Percentiles rank a stretch among this genome's conserved stretches.
Evolutionary conservation across 768 basidiomycete species (phyloP).

Genomic region (Tylopilus rubrobrunneus): DNA sequence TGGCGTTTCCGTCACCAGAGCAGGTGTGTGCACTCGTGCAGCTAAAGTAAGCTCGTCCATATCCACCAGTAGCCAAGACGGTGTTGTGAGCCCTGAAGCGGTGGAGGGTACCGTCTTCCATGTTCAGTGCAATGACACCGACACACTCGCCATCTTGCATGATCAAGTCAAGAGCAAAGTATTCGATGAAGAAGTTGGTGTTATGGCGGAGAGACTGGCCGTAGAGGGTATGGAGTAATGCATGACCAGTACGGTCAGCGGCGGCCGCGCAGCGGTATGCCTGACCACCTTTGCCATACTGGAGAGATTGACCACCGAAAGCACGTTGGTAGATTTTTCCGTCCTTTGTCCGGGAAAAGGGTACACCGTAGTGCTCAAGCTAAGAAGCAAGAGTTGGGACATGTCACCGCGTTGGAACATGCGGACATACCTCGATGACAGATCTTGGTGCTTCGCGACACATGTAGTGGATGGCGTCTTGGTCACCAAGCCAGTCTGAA

Average conservation of each 20-base stretch:
- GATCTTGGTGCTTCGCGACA: conserved; percentile 93
- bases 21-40: conserved; percentile 99
- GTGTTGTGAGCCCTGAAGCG: conserved; percentile 99
- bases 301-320: conserved; percentile 95
- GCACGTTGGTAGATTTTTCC: conserved; percentile 99
- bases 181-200: conserved; percentile 99
- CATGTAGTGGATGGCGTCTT: conserved; percentile 99
- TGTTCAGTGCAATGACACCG: conserved; percentile 97
- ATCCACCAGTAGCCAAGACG: conserved; percentile 96
- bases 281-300: conserved; percentile 97
- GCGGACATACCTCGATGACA: conserved; percentile 73
- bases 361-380: conserved; percentile 98
- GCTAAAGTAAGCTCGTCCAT: conserved; percentile 96
- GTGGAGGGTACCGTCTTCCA: conserved; percentile 99
- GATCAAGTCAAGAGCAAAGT: conserved; percentile 97
- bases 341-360: conserved; percentile 97
- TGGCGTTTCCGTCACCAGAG: conserved; percentile 97
- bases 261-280: conserved; percentile 99
- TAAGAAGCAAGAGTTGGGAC: conserved; percentile 29
- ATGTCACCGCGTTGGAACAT: neutral
- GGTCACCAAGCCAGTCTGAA: conserved; percentile 99
- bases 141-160: conserved; percentile 99
- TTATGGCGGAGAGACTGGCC: conserved; percentile 98
- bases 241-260: conserved; percentile 98
- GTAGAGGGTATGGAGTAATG: conserved; percentile 96